Evolutionary conservation across 148 eudicot species (phyloP).

Genomic region (Rhododendron simsii): DNA sequence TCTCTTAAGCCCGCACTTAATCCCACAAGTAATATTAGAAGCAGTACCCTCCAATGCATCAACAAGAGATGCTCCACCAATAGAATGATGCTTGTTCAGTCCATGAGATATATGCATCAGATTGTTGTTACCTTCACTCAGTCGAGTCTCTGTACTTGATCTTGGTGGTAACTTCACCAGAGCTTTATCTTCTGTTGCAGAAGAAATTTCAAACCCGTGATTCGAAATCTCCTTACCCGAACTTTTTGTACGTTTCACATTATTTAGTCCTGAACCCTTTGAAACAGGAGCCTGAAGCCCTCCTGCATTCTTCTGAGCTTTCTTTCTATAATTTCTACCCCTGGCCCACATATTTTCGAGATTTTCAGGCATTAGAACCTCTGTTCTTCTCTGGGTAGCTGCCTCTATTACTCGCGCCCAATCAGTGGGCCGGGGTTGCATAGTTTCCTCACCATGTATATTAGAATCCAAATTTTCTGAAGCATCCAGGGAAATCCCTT

Average conservation of each 20-base stretch:
- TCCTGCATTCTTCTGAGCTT: slow-evolving; percentile 16
- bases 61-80: slow-evolving; percentile 15
- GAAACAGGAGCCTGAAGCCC: slow-evolving; percentile 28
- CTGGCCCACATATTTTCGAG: slow-evolving; percentile 97
- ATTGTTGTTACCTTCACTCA: slow-evolving; percentile 22
- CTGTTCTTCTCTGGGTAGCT: slow-evolving; percentile 93
- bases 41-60: slow-evolving; percentile 22
- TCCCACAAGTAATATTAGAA: slow-evolving; percentile 28
- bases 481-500: slow-evolving; percentile 25
- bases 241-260: slow-evolving; percentile 11
- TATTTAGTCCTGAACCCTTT: slow-evolving; percentile 13
- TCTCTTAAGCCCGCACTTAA: slow-evolving; percentile 54
- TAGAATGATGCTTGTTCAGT: slow-evolving; percentile 21
- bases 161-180: slow-evolving; percentile 23
- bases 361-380: slow-evolving; percentile 96
- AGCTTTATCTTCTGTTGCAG: slow-evolving; percentile 27
- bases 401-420: slow-evolving; percentile 90
- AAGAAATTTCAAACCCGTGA: slow-evolving; percentile 13
- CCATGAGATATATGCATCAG: slow-evolving; percentile 18
- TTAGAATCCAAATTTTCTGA: slow-evolving; percentile 31
- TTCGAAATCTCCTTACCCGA: slow-evolving; percentile 20
- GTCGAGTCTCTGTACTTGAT: slow-evolving; percentile 26
- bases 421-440: slow-evolving; percentile 56
- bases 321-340: slow-evolving; percentile 74
- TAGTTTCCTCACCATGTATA: slow-evolving; percentile 30